Evolutionary conservation across 202 grass and related monocot species (phyloP), one percentile per base, ranked within the genome.

Genomic region (Eragrostis tef): DNA sequence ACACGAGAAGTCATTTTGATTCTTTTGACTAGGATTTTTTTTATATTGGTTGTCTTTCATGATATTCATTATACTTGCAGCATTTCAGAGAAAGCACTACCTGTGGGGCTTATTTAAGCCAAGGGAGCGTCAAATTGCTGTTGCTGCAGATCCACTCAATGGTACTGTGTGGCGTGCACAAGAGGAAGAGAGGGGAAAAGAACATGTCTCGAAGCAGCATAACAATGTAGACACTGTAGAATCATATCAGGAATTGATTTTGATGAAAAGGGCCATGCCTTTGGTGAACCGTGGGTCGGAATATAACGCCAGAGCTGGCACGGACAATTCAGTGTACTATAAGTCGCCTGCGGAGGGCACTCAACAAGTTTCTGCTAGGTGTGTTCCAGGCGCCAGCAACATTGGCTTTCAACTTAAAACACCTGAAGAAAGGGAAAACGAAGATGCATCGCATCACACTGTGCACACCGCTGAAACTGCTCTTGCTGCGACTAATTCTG

Each of bases 81-180:
- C 68, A 57, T 97, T 94, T 73, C 64, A 59, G 52, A 75, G 16
- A 11, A 85, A 84, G 73, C 71, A 68, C 60, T 97, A 89, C 81
- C 60, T 94, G 4, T 97, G 94, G 94, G 94, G 77, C 2, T 59
- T 54, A 10, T 97, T 92, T 47, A 92, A 77, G 48, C 42, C 64
- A 42, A 89, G 60, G 51, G 49, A 70, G 25, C 36, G 70, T 25
- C 26, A 14, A 68, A 8, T 20, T 80, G 49, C 3, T 58, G 21
- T 15, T 8, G 4, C 2, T 80, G 51, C n/a, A 70, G 64, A 20
- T 29, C 36, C 0, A 43, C 17, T 21, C 9, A 20, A 67, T 67
- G 36, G 8, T 21, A 6, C 36, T 20, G 3, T 0, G 2, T 9
- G 7, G 19, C 43, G 64, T 67, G 64, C 19, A 43, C 36, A 69